Conservation (phyloP, 169 alveolate species). For the Theileria sp. region DNA sequence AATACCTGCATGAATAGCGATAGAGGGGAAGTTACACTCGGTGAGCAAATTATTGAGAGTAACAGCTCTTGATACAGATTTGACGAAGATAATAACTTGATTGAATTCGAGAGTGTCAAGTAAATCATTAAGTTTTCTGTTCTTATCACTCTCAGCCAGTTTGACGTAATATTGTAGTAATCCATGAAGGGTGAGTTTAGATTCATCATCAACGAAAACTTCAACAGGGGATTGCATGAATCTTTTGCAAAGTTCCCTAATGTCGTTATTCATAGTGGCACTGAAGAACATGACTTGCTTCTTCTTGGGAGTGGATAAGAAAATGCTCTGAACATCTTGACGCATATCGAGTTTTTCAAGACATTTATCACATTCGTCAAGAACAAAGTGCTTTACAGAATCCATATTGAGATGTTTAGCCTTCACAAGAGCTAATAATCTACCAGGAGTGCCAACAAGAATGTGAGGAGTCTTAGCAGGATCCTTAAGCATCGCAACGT, state of each 20-base stretch:
- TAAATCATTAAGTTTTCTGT: constrained; percentile 92
- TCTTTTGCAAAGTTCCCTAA: constrained; percentile 93
- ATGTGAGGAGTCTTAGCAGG: constrained; percentile 92
- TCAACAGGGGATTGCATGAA: constrained; percentile 98
- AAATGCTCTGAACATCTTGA: constrained; percentile 97
- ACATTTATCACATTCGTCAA: constrained; percentile 99
- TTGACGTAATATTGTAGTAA: constrained; percentile 97
- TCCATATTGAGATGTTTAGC: constrained; percentile 90
- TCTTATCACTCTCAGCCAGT: constrained; percentile 96
- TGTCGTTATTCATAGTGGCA: constrained; percentile 96
- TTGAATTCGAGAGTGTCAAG: constrained; percentile 97
- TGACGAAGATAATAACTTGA: constrained; percentile 97
- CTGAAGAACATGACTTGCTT: constrained; percentile 99
- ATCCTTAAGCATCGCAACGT: constrained; percentile 90
- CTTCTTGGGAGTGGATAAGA: constrained; percentile 94
- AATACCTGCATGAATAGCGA: constrained; percentile 95
- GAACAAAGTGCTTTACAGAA: constrained; percentile 93
- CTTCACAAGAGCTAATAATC: constrained; percentile 92
- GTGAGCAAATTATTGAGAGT: constrained; percentile 92
- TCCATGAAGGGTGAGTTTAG: constrained; percentile 98
- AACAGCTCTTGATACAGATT: constrained; percentile 92
- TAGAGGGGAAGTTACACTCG: constrained; percentile 99
- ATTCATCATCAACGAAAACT: constrained; percentile 97
- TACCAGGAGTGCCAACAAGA: constrained; percentile 99
- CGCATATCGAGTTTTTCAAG: constrained; percentile 97